phyloP scores from a whole-genome alignment of 768 basidiomycete species.

The Russula sp. region DNA sequence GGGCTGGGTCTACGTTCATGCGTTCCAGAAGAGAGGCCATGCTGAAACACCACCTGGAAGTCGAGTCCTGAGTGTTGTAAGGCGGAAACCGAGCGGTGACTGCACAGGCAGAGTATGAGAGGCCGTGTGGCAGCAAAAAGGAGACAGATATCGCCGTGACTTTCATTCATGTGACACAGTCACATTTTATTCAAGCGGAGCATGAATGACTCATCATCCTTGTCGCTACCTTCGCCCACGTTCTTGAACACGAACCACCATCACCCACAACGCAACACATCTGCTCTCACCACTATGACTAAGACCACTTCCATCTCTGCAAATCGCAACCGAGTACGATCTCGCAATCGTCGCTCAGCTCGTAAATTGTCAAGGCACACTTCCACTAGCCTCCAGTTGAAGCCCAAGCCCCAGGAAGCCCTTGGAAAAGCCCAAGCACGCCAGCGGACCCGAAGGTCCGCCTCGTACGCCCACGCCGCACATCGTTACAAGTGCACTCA shows the following conservation, averaged over 20 bases:
- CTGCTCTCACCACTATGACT: slow-evolving; percentile 2
- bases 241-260: slow-evolving; percentile 2
- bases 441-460: slow-evolving; percentile 4
- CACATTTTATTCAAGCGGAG: slow-evolving; percentile 16
- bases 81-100: not conserved
- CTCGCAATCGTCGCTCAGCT: not conserved
- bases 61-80: not conserved
- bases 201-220: not conserved
- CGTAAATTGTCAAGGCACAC: not conserved
- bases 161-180: not conserved
- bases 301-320: not conserved
- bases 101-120: not conserved
- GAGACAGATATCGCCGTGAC: not conserved
- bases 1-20: slow-evolving; percentile 20
- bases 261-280: not conserved
- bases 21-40: slow-evolving; percentile 25
- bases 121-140: not conserved
- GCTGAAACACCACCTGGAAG: not conserved
- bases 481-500: slow-evolving; percentile 18
- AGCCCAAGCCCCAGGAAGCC: not conserved
- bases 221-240: not conserved
- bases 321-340: not conserved
- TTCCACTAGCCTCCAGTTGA: not conserved
- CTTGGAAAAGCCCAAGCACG: not conserved
- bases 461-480: slow-evolving; percentile 15